Percentiles rank a stretch among this genome's conserved stretches.
Evolutionary conservation across 1,139 yeast genomes (phyloP).

Genomic region (Hyphopichia buzzinii): DNA sequence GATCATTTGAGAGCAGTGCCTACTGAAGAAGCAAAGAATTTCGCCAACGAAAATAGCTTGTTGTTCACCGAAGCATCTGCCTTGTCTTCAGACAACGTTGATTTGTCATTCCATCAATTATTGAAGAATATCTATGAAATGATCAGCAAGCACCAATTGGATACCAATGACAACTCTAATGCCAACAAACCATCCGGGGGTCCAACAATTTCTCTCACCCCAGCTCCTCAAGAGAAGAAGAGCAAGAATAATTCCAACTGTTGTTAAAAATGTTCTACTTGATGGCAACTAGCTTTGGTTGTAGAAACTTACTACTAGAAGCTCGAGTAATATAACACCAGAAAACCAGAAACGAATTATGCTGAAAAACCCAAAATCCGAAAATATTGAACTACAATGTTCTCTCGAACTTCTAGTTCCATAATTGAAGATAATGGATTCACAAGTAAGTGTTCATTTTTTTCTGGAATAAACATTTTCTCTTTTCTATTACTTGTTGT

Average conservation of each 20-base stretch:
- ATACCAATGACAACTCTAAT: conserved; percentile 47
- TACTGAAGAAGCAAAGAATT: conserved; percentile 94
- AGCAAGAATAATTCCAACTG: conserved; percentile 63
- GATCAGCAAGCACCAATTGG: conserved; percentile 85
- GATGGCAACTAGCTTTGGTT: conserved; percentile 2
- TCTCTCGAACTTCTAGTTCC: too few species aligned
- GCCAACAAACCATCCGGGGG: conserved; percentile 61
- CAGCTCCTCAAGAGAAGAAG: conserved; percentile 81
- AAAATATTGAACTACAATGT: too few species aligned
- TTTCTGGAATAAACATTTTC: too few species aligned
- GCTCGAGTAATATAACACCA: neutral
- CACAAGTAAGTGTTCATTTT: too few species aligned
- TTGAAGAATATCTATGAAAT: conserved; percentile 90
- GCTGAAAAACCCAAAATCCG: neutral
- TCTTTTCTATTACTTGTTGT: neutral
- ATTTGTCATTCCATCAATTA: conserved; percentile 88
- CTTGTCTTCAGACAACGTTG: conserved; percentile 91
- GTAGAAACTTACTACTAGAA: neutral
- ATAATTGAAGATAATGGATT: too few species aligned
- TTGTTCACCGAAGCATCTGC: conserved; percentile 98
- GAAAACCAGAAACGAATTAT: neutral
- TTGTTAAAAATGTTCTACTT: conserved; percentile 40
- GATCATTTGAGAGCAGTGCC: conserved; percentile 96
- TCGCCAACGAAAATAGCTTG: conserved; percentile 90
- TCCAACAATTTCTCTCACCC: conserved; percentile 89